These are phyloP conservation scores for Fusarium xylarioides DNA, from an alignment of 2,329 filamentous ascomycete genomes.

Conservation along the genomic window DNA sequence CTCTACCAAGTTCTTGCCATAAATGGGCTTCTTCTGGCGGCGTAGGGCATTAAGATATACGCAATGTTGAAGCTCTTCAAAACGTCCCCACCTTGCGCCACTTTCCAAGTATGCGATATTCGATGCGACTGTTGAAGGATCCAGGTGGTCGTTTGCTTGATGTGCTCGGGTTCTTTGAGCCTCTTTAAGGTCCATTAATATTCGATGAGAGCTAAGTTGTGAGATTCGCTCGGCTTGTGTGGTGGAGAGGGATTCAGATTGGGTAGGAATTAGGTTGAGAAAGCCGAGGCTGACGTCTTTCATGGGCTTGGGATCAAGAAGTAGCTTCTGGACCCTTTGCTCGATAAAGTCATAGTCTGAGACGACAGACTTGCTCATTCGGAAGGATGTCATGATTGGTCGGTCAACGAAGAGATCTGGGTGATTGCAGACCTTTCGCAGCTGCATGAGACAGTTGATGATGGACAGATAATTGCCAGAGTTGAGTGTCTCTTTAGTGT, in stretches of 20 bases:
- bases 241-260: constrained; percentile 71
- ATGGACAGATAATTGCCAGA: constrained; percentile 97
- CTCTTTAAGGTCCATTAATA: constrained; percentile 76
- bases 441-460: constrained; percentile 97
- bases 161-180: constrained; percentile 72
- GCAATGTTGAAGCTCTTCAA: constrained; percentile 82
- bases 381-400: constrained; percentile 96
- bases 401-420: constrained; percentile 96
- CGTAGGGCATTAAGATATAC: constrained; percentile 84
- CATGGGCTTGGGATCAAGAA: constrained; percentile 71
- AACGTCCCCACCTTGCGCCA: constrained; percentile 71
- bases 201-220: constrained; percentile 74
- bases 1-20: constrained; percentile 81
- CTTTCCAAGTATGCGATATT: constrained; percentile 79
- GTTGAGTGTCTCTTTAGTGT: constrained; percentile 87
- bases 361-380: constrained; percentile 82
- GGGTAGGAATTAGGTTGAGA: constrained; percentile 79
- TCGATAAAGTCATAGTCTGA: constrained; percentile 80
- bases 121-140: constrained; percentile 74
- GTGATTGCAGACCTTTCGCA: constrained; percentile 98
- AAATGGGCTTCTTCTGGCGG: constrained; percentile 82
- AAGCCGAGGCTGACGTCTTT: constrained; percentile 76
- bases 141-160: constrained; percentile 62
- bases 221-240: constrained; percentile 64
- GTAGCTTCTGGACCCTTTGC: constrained; percentile 70